Conservation (phyloP, 2,329 filamentous ascomycete genomes). For the Lachnellula occidentalis region DNA sequence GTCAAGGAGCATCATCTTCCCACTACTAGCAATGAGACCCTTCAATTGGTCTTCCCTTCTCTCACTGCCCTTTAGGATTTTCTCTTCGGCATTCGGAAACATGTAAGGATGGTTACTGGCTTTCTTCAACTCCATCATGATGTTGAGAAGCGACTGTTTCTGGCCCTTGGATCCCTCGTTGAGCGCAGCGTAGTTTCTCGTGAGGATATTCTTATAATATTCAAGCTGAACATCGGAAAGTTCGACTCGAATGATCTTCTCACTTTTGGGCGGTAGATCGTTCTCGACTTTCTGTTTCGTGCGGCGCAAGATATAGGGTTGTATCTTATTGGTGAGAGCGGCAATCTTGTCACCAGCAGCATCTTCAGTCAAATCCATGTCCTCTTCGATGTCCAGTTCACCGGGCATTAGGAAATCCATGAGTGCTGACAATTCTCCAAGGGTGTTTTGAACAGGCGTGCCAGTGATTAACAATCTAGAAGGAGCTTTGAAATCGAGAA, state of each 20-base stretch:
- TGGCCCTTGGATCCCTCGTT: constrained; percentile 86
- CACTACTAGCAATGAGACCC: constrained; percentile 90
- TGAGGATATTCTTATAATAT: constrained; percentile 98
- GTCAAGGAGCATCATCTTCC: constrained; percentile 99
- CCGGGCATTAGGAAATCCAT: constrained; percentile 98
- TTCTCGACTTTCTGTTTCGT: constrained; percentile 98
- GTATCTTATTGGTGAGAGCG: constrained; percentile 78
- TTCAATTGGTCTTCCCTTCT: constrained; percentile 88
- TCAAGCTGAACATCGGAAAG: constrained; percentile 93
- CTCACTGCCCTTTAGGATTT: constrained; percentile 72
- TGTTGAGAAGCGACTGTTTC: constrained; percentile 92
- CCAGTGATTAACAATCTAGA: constrained; percentile 92
- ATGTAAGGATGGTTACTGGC: constrained; percentile 98
- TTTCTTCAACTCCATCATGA: constrained; percentile 99
- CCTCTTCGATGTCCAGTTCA: constrained; percentile 81
- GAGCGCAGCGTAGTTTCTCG: constrained; percentile 89
- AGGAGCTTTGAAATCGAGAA: constrained; percentile 81
- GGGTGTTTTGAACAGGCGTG: constrained; percentile 94
- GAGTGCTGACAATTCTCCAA: constrained; percentile 84
- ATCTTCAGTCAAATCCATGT: constrained; percentile 76
- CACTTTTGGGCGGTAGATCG: constrained; percentile 91
- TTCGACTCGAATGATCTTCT: constrained; percentile 98
- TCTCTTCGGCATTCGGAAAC: constrained; percentile 90
- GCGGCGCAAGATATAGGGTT: constrained; percentile 89
- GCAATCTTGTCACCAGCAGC: constrained; percentile 83